phyloP scores from a whole-genome alignment of 768 basidiomycete genomes.

The Hericium rajendrae region DNA sequence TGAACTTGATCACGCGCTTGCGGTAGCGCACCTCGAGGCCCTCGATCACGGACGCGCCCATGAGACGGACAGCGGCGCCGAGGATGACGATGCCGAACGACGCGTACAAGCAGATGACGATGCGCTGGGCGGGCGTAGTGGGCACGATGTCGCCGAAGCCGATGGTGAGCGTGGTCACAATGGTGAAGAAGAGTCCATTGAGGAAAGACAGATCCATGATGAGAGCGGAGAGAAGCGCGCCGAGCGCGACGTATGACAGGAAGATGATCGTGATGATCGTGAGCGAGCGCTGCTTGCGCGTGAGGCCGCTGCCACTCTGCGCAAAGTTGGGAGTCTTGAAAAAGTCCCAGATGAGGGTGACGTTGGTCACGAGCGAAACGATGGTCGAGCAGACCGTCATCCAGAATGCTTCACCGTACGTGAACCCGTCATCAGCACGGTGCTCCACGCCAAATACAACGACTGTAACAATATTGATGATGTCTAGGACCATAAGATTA shows the following conservation, averaged over 20 bases:
- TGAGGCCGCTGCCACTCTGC: constrained; percentile 68
- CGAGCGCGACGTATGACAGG: constrained; percentile 64
- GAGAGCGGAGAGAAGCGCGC: constrained; percentile 49
- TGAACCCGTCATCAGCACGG: constrained; percentile 55
- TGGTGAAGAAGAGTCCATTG: constrained; percentile 69
- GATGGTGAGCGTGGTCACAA: constrained; percentile 57
- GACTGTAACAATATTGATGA: constrained; percentile 55
- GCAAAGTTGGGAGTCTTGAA: constrained; percentile 50
- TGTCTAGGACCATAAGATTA: constrained; percentile 32
- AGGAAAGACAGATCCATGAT: constrained; percentile 52
- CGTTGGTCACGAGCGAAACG: constrained; percentile 52
- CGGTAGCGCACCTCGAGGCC: constrained; percentile 58
- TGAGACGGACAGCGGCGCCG: constrained; percentile 23
- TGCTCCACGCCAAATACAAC: constrained; percentile 54
- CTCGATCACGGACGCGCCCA: constrained; percentile 59
- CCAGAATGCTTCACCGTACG: constrained; percentile 64
- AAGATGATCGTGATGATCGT: constrained; percentile 70
- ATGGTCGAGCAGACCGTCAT: constrained; percentile 68
- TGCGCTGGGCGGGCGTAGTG: constrained; percentile 35
- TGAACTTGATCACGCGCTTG: constrained; percentile 39
- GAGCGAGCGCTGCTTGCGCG: constrained; percentile 70
- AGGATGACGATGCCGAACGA: constrained; percentile 54
- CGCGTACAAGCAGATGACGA: constrained; percentile 52
- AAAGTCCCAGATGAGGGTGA: constrained; percentile 58
- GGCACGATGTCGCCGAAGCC: constrained; percentile 76